These are phyloP conservation scores for Trypanosoma caninum DNA, from an alignment of 208 protist species.

Conservation along the genomic window DNA sequence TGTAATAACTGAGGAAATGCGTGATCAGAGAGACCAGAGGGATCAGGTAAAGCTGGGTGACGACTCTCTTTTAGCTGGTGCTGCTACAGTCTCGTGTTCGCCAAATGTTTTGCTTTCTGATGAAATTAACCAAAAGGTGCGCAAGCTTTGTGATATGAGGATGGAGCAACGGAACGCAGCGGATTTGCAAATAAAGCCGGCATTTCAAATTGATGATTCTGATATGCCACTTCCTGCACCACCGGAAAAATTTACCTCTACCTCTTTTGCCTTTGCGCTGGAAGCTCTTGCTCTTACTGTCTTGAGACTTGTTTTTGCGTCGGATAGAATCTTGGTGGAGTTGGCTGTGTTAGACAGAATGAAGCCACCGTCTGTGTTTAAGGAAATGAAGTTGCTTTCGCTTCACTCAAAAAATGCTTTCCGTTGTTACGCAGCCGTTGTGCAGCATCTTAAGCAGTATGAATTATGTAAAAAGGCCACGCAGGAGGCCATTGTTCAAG, in stretches of 20 bases:
- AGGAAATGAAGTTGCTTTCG: conserved; percentile 32
- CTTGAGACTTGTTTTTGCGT: conserved; percentile 37
- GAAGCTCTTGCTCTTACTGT: conserved; percentile 51
- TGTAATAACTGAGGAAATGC: conserved; percentile 3
- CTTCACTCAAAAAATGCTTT: conserved; percentile 41
- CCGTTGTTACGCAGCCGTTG: conserved; percentile 28
- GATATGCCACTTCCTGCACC: conserved; percentile 25
- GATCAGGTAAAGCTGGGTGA: not conserved
- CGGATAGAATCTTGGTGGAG: conserved; percentile 63
- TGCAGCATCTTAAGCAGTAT: conserved; percentile 65
- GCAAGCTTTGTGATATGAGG: conserved; percentile 22
- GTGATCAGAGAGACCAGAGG: not conserved
- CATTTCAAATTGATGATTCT: conserved; percentile 10
- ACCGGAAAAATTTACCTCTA: conserved; percentile 51
- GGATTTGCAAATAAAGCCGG: conserved; percentile 17
- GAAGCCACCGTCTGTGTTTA: conserved; percentile 32
- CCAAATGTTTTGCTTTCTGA: conserved; percentile 6
- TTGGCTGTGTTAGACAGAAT: conserved; percentile 42
- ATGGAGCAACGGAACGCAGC: conserved; percentile 32
- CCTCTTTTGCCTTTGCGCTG: conserved; percentile 48
- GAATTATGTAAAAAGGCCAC: conserved; percentile 58
- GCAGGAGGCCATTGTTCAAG: conserved; percentile 45
- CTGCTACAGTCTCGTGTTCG: not conserved
- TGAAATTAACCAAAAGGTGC: conserved; percentile 12
- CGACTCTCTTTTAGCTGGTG: not conserved